Evolutionary conservation across 352 stramenopile genomes (phyloP).

Genomic region (Pythium coloratum): DNA sequence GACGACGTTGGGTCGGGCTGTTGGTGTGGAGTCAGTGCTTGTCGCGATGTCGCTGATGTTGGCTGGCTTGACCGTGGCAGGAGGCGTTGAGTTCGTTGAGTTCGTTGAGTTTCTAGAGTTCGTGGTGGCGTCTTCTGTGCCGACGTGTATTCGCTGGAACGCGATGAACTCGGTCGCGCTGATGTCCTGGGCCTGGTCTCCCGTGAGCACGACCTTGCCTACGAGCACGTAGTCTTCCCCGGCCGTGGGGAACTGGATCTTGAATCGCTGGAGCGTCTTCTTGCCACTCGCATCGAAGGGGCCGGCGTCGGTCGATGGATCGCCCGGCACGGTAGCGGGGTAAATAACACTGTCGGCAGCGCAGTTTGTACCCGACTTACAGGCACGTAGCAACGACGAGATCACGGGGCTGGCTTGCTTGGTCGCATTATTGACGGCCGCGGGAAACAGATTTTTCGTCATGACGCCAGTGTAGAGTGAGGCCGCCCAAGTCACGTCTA

Average conservation of each 20-base stretch:
- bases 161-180: conserved; percentile 62
- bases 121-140: neutral
- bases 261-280: conserved; percentile 48
- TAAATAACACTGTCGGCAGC: conserved; percentile 29
- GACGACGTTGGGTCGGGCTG: neutral
- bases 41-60: neutral
- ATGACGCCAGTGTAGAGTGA: conserved; percentile 27
- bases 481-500: conserved; percentile 51
- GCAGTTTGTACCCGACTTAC: conserved; percentile 63
- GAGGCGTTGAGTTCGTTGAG: neutral
- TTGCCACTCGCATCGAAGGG: conserved; percentile 44
- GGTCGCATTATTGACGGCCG: conserved; percentile 46
- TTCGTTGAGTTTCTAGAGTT: neutral
- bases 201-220: conserved; percentile 51
- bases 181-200: conserved; percentile 41
- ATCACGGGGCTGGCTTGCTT: conserved; percentile 39
- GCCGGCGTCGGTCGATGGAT: conserved; percentile 36
- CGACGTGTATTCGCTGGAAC: conserved; percentile 30
- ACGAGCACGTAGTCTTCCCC: conserved; percentile 63
- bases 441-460: conserved; percentile 52
- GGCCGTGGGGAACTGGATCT: conserved; percentile 44
- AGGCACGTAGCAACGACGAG: conserved; percentile 55
- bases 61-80: conserved; percentile 2
- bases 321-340: conserved; percentile 25
- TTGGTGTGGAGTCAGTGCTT: neutral